A percentile compares a stretch with the other conserved stretches of the same genome.
Evolutionary conservation across 106 monocot species (phyloP).

Genomic region (Dendrobium chrysotoxum): DNA sequence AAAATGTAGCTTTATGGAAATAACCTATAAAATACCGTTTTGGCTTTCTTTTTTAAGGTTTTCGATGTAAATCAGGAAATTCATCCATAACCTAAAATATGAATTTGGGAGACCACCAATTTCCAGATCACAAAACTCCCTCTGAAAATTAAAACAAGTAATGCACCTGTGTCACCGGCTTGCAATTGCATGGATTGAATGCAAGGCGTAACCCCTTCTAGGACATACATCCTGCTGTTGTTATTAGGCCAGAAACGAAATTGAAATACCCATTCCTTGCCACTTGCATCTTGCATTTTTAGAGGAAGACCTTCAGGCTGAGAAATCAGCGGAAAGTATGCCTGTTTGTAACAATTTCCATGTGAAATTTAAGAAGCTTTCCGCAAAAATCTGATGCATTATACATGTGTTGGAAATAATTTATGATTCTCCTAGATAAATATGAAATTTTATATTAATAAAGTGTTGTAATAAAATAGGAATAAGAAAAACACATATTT

Average conservation of each 20-base stretch:
- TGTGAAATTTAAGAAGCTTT: not conserved
- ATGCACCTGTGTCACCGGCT: constrained; percentile 92
- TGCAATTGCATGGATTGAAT: constrained; percentile 98
- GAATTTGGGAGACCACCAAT: not conserved
- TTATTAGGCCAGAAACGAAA: constrained; percentile 99
- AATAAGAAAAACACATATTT: no score
- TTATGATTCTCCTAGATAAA: no score
- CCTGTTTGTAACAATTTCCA: constrained; percentile 26
- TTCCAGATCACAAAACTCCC: not conserved
- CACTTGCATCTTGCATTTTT: constrained; percentile 87
- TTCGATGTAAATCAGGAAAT: no score
- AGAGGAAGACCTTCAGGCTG: constrained; percentile 94
- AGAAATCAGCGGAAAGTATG: constrained; percentile 88
- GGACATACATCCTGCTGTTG: constrained; percentile 99
- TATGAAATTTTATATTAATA: no score
- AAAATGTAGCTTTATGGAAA: no score
- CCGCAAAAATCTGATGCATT: no score
- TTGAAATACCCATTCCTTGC: constrained; percentile 91
- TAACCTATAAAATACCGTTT: no score
- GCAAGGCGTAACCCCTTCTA: constrained; percentile 98
- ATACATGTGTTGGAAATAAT: no score
- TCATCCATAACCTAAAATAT: no score
- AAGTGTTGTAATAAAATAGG: no score
- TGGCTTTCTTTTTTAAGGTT: no score
- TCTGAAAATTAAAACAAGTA: not conserved